These are phyloP conservation scores for Pyricularia sp. DNA, from an alignment of 2,329 filamentous ascomycete species.

Conservation along the genomic window DNA sequence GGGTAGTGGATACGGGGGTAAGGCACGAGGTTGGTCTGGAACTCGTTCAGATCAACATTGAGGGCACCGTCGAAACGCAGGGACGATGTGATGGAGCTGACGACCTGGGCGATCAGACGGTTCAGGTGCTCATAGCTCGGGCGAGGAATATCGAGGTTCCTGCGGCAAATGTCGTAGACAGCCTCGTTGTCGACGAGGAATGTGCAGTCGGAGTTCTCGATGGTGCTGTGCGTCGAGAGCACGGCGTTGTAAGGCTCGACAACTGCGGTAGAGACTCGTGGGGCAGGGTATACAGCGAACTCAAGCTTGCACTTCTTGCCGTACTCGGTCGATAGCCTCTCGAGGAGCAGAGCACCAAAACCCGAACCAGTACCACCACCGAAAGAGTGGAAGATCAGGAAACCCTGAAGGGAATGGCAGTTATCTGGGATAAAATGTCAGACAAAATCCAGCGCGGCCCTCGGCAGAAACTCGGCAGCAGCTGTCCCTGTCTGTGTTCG, in stretches of 20 bases:
- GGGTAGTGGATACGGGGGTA: conserved; percentile 66
- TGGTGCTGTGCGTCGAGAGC: conserved; percentile 60
- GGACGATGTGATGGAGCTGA: conserved; percentile 62
- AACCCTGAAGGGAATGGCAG: conserved; percentile 50
- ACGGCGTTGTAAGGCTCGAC: conserved; percentile 66
- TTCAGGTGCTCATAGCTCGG: conserved; percentile 61
- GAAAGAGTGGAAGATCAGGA: conserved; percentile 64
- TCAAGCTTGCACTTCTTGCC: conserved; percentile 69
- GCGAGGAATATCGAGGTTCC: conserved; percentile 56
- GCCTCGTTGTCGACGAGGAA: conserved; percentile 66
- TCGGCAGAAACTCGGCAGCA: neutral
- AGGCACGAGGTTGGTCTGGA: conserved; percentile 64
- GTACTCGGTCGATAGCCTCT: conserved; percentile 60
- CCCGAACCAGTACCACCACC: conserved; percentile 61
- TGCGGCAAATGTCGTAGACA: conserved; percentile 63
- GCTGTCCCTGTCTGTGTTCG: too few relatives aligned
- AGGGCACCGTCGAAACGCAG: conserved; percentile 60
- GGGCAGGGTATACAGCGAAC: conserved; percentile 59
- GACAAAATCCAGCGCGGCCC: neutral
- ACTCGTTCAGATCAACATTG: conserved; percentile 64
- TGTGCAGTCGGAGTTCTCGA: conserved; percentile 66
- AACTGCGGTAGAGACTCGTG: conserved; percentile 55
- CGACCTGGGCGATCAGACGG: conserved; percentile 59
- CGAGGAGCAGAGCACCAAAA: conserved; percentile 58
- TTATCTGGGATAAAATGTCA: conserved; percentile 24